A percentile compares a stretch with the other conserved stretches of the same genome.
Conservation (phyloP, 2,329 filamentous ascomycete genomes). For the Talaromyces sp. region DNA sequence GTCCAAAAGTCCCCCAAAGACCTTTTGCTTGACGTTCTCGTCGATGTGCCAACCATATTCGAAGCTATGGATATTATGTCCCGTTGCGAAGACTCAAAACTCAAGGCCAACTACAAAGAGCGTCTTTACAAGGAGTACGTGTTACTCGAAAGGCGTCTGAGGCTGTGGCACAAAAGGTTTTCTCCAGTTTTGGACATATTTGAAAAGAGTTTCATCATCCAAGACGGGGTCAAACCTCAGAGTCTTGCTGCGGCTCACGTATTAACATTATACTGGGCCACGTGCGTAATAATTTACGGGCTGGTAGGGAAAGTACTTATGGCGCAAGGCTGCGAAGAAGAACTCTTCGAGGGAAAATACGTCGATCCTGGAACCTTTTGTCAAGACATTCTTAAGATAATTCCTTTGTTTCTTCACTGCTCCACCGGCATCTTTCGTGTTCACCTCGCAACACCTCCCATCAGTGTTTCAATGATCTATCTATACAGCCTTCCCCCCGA, state of each 20-base stretch:
- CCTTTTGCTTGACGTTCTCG: neutral
- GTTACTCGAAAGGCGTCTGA: neutral
- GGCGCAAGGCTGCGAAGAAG: neutral
- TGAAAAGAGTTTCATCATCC: neutral
- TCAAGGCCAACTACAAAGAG: neutral
- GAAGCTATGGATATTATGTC: neutral
- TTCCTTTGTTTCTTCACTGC: neutral
- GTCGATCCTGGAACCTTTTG: neutral
- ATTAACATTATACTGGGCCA: neutral
- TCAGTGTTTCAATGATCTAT: neutral
- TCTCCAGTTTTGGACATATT: neutral
- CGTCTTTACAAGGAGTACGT: neutral
- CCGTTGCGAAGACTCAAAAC: neutral
- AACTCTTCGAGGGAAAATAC: neutral
- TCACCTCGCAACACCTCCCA: neutral
- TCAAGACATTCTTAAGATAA: neutral
- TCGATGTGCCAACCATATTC: neutral
- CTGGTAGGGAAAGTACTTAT: neutral
- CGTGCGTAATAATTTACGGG: neutral
- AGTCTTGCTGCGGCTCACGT: neutral
- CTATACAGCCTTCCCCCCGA: neutral
- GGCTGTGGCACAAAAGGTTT: neutral
- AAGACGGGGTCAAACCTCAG: neutral
- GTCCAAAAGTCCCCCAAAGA: neutral
- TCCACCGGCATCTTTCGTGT: slow-evolving; percentile 1